Conservation (phyloP, 1,284 basidiomycete species). For the Leucoagaricus sp. region DNA sequence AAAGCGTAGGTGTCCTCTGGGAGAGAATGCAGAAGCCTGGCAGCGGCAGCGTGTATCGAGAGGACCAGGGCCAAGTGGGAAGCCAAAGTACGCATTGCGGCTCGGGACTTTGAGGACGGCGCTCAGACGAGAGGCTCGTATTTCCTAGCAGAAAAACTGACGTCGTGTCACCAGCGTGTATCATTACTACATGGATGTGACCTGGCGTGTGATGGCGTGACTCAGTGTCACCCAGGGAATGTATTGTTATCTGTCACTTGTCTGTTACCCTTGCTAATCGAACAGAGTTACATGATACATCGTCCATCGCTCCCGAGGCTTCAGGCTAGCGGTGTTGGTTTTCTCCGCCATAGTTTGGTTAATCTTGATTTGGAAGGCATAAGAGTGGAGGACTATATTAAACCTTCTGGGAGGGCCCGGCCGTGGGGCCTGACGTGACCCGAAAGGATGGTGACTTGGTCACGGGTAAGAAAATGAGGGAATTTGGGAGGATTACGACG, state of each 20-base stretch:
- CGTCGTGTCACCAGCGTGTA: conserved; percentile 12
- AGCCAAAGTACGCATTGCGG: conserved; percentile 22
- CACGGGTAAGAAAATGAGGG: conserved; percentile 4
- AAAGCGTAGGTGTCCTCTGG: conserved; percentile 82
- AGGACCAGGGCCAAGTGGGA: conserved; percentile 25
- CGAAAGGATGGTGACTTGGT: conserved; percentile 3
- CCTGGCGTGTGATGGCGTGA: conserved; percentile 1
- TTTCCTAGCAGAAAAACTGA: not conserved
- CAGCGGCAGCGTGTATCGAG: conserved; percentile 27
- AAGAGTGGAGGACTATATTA: conserved; percentile 12
- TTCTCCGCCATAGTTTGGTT: conserved; percentile 4
- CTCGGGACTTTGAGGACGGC: conserved; percentile 16
- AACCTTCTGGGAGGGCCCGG: conserved; percentile 14
- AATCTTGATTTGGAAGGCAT: conserved; percentile 9
- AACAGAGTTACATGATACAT: conserved; percentile 5
- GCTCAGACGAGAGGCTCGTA: conserved; percentile 6
- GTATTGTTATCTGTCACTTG: not conserved
- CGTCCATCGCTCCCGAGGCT: not conserved
- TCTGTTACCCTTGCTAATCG: conserved; percentile 1
- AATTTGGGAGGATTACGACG: conserved; percentile 2
- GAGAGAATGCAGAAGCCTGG: conserved; percentile 63
- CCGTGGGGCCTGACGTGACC: conserved; percentile 9
- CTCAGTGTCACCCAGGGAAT: not conserved
- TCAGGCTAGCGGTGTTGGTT: conserved; percentile 7
- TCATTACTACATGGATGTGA: not conserved